phyloP scores from a whole-genome alignment of 1,284 basidiomycete genomes.

The Tylopilus orsonianus region DNA sequence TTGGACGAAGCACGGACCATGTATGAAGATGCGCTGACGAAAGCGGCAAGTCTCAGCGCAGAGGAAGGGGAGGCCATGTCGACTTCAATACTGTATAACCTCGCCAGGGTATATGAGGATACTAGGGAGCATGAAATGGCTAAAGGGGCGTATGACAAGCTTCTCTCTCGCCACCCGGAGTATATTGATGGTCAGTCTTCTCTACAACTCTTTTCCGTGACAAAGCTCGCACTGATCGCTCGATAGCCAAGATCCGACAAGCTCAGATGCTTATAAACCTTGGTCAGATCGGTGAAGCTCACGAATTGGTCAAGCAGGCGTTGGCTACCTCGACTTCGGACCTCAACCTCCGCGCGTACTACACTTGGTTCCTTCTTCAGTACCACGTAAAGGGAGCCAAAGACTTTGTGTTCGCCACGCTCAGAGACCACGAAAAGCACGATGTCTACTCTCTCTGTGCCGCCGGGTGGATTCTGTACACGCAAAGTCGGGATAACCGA shows the following conservation, averaged over 20 bases:
- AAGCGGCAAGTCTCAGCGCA: conserved; percentile 46
- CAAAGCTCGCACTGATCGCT: conserved; percentile 1
- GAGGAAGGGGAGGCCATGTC: conserved; percentile 67
- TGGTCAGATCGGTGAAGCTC: conserved; percentile 76
- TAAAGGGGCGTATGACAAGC: conserved; percentile 81
- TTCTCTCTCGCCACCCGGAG: conserved; percentile 85
- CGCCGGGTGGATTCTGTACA: conserved; percentile 81
- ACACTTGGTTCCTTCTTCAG: conserved; percentile 85
- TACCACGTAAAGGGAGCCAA: conserved; percentile 72
- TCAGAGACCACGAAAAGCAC: conserved; percentile 80
- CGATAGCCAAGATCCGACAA: conserved; percentile 83
- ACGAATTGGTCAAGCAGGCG: conserved; percentile 85
- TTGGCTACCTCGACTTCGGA: conserved; percentile 69
- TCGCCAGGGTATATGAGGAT: conserved; percentile 87
- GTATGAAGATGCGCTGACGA: conserved; percentile 71
- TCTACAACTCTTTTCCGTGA: background rate
- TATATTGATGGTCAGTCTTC: conserved; percentile 82
- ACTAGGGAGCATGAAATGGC: conserved; percentile 70
- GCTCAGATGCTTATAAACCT: conserved; percentile 73
- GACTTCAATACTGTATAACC: conserved; percentile 85
- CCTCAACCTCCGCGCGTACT: conserved; percentile 82
- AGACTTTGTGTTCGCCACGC: conserved; percentile 82
- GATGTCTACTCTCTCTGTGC: conserved; percentile 92
- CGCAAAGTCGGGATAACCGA: conserved; percentile 78
- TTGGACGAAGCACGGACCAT: conserved; percentile 52